Evolutionary conservation across 495 filamentous ascomycete genomes (phyloP), one percentile per base, ranked within the genome.

Genomic region (Acidomyces sp.): DNA sequence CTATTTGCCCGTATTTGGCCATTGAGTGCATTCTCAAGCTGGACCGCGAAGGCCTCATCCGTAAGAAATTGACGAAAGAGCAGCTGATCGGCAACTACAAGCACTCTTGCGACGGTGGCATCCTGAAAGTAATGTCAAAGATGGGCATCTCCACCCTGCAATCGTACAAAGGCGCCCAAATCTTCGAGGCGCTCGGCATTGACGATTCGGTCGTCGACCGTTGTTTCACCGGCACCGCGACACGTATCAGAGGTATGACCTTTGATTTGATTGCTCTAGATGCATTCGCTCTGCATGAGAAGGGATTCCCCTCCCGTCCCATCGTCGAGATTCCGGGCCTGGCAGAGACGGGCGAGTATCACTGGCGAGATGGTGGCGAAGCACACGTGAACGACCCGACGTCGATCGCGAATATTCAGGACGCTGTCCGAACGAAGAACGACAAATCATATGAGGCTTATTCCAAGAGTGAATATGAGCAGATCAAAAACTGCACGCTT

Each of bases 371-470:
- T 64, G 92, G 92, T 48, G 90, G 90, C 22, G 90, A 99, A 60
- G 72, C 88, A n/a, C 90, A 99, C 60, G 72, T 99, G 62, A 99
- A 99, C 62, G 92, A 99, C 56, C 90, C 90, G 1, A 73, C 75
- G 29, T 83, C 82, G 46, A 94, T 99, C 64, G 90, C 90, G 50
- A 96, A 96, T 63, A 83, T 99, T 36, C 90, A 99, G 60, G 90
- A 99, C 63, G 90, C 90, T 20, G 90, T 96, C 19, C 83, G 90
- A 24, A 87, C 82, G 17, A 99, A 96, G 77, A 96, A 99, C 60
- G 90, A 96, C 74, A 96, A 95, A 64, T 96, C 90, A 0, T 99
- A 99, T 57, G 90, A 96, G 61, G 90, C 90, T 0, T 99, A 99
- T 55, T 94, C 90, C 4, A 75, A 79, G 43, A 78, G 85, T 6